Evolutionary conservation across 768 basidiomycete species (phyloP).

Genomic region (Tephrocybe sp.): DNA sequence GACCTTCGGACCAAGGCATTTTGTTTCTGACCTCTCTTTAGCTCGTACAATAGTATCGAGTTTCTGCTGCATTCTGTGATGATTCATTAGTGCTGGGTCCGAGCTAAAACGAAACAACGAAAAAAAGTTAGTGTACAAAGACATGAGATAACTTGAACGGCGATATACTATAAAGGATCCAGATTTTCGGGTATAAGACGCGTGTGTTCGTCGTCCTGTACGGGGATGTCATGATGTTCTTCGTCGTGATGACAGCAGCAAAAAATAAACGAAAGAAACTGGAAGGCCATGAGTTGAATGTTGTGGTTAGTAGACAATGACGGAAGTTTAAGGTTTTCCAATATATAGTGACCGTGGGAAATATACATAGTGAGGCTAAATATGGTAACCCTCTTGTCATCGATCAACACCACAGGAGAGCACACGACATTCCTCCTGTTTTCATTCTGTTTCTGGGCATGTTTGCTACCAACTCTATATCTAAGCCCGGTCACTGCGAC

Average conservation of each 20-base stretch:
- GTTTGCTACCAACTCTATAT: too few relatives aligned
- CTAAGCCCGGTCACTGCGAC: too few relatives aligned
- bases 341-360: neutral
- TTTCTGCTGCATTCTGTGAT: conserved; percentile 50
- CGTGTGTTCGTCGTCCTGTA: conserved; percentile 25
- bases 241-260: conserved; percentile 20
- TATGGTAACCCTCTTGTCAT: too few relatives aligned
- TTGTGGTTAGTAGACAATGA: neutral
- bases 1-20: neutral
- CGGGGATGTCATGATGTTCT: conserved; percentile 8
- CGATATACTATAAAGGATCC: conserved; percentile 25
- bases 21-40: conserved; percentile 52
- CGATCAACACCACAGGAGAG: too few relatives aligned
- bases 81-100: conserved; percentile 35
- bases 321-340: neutral
- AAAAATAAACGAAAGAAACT: conserved; percentile 21
- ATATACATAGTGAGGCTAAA: too few relatives aligned
- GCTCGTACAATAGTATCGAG: conserved; percentile 55
- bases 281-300: conserved; percentile 19
- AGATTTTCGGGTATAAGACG: conserved; percentile 30
- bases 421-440: too few relatives aligned
- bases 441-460: too few relatives aligned
- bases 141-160: neutral
- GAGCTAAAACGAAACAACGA: conserved; percentile 17
- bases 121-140: neutral